Base-by-base conservation (phyloP, 73 alveolate genomes). In the Stentor coeruleus region DNA sequence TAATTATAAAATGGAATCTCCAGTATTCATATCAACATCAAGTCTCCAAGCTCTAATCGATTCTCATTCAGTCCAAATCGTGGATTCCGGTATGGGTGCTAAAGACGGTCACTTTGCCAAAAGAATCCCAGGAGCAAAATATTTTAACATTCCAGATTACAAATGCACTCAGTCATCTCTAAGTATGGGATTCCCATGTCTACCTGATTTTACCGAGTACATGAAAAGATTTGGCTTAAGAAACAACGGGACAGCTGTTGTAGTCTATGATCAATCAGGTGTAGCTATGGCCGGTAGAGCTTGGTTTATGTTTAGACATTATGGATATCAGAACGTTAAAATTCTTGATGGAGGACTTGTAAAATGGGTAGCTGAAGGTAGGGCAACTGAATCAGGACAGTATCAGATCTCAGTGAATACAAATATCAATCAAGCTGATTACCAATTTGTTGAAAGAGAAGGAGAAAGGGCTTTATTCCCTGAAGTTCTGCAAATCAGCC, bases 331-430 rank as follows among this genome's bases (percentile, higher is more conserved):
- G 14, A 66, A 66, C 33, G 79, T 66, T 1, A 14, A 11, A 1
- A 33, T 66, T 66, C 39, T 66, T 1, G 39, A 66, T 2, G 79
- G 79, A 1, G 79, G 79, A 33, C 39, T 66, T 33, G 26, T 40
- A 20, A 66, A 66, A 33, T 66, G 79, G 41, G 40, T 66, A 20
- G 11, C 42, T 20, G 79, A 66, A 66, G 37, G 79, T 11, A 66
- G 79, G 33, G 49, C 79, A 26, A 66, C 79, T 1, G 79, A 66
- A 0, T 20, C 79, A 20, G 79, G 79, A n/a, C n/a, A n/a, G n/a
- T n/a, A n/a, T n/a, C n/a, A n/a, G n/a, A n/a, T n/a, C n/a, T n/a
- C n/a, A n/a, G n/a, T n/a, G n/a, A n/a, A n/a, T n/a, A n/a, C n/a
- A n/a, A n/a, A n/a, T n/a, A n/a, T n/a, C n/a, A n/a, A n/a, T n/a